Base-by-base conservation (phyloP, 495 filamentous ascomycete species). In the Glarea lozoyensis region DNA sequence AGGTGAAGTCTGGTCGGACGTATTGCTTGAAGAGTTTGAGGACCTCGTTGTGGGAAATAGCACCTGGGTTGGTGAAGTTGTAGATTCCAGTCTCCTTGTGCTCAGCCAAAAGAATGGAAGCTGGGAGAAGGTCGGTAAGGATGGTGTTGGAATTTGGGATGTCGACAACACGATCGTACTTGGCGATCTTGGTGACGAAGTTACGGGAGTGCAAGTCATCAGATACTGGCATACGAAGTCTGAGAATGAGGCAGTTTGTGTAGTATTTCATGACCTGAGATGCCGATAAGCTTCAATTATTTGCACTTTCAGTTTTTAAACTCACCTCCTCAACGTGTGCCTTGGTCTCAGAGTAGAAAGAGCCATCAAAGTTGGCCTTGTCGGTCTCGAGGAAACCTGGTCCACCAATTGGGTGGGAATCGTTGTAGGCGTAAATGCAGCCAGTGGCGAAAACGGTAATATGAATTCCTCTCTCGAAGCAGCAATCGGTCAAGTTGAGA, bases 81-180 rank as follows among this genome's bases (percentile, higher is more conserved):
- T 78, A 78, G 52, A 81, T 62, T n/a, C 78, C 78, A 25, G 64
- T 67, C 35, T 80, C 78, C 17, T 62, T 63, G 56, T 78, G 66
- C 55, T 79, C 73, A 20, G 78, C 73, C 40, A 82, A 56, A 38
- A 78, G 56, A 46, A 80, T 64, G 11, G 75, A 70, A 21, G 70
- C 72, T 31, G 78, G 78, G 37, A 82, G 61, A 30, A 82, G 71
- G 54, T 82, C 78, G 21, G 69, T 63, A 23, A 82, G 63, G 45
- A 82, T 78, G 41, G 75, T 78, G 60, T 82, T 78, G 60, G 76
- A 79, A 57, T 82, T 82, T 39, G 76, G 76, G 30, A 82, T 75
- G 53, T 79, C 69, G 34, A 82, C 75, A 22, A 82, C 76, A 19
- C 65, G 67, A 27, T 77, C 73, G 54, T 82, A 82, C 54, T 70